A percentile compares a stretch with the other conserved stretches of the same genome.
Conservation (phyloP, 1,284 basidiomycete species). For the Testicularia cyperi region DNA sequence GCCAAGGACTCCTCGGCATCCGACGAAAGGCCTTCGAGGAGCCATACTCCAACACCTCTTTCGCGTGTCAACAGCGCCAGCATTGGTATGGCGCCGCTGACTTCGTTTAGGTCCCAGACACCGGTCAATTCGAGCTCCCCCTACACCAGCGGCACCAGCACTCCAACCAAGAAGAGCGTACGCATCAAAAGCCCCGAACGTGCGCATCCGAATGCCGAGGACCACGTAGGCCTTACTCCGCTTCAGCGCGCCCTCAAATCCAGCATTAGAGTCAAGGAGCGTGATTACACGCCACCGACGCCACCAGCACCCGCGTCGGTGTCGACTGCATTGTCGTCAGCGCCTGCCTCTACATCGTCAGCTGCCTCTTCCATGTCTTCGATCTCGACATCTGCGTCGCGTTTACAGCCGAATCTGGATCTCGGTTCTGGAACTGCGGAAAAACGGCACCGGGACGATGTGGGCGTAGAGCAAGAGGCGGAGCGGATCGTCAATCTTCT, state of each 20-base stretch:
- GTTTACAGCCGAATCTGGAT: conserved; percentile 1
- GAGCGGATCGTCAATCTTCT: conserved; percentile 51
- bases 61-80: conserved; percentile 5
- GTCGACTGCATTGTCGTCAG: neutral
- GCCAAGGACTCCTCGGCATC: no score
- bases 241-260: conserved; percentile 24
- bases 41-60: conserved; percentile 22
- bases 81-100: neutral
- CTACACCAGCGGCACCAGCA: conserved; percentile 26
- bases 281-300: conserved; percentile 6
- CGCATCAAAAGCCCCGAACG: conserved; percentile 35
- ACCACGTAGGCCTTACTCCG: conserved; percentile 10
- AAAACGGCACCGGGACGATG: conserved; percentile 43
- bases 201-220: conserved; percentile 17
- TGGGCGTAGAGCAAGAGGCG: conserved; percentile 53
- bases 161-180: conserved; percentile 35
- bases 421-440: conserved; percentile 21
- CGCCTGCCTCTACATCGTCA: neutral
- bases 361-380: neutral
- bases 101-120: conserved; percentile 3
- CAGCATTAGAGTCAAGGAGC: conserved; percentile 30
- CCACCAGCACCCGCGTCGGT: no score
- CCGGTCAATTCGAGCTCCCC: conserved; percentile 13
- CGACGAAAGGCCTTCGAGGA: conserved; percentile 13
- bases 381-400: neutral